Conservation (phyloP, 306 rosid genomes). For the Sechiopsis laciniata region DNA sequence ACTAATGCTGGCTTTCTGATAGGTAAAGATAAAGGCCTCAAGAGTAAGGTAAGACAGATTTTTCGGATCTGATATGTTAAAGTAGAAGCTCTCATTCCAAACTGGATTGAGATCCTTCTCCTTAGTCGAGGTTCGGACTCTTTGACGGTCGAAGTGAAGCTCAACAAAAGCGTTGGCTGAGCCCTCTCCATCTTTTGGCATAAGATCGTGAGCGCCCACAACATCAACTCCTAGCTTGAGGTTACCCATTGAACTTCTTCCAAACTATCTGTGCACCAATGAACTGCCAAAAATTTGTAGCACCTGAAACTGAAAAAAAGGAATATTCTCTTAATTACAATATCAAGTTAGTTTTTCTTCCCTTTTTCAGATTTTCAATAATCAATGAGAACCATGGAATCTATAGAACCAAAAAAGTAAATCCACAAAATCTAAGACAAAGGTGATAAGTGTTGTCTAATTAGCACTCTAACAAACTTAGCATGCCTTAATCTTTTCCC, state of each 20-base stretch:
- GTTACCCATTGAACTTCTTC: slow-evolving; percentile 43
- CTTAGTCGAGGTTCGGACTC: slow-evolving; percentile 57
- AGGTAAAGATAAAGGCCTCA: slow-evolving; percentile 53
- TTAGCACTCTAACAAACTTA: neutral
- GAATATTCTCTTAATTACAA: neutral
- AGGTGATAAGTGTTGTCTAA: neutral
- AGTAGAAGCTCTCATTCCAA: slow-evolving; percentile 83
- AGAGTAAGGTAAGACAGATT: slow-evolving; percentile 46
- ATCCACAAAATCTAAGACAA: slow-evolving; percentile 3
- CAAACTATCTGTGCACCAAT: slow-evolving; percentile 5
- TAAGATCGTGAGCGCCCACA: slow-evolving; percentile 69
- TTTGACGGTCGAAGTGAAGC: slow-evolving; percentile 73
- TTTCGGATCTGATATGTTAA: slow-evolving; percentile 69
- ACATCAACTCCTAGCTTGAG: slow-evolving; percentile 81
- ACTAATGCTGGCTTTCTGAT: slow-evolving; percentile 31
- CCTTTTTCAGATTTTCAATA: too few species aligned
- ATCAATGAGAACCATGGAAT: neutral
- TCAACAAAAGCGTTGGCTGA: slow-evolving; percentile 64
- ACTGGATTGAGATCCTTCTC: slow-evolving; percentile 68
- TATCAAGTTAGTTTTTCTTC: neutral
- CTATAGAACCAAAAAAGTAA: neutral
- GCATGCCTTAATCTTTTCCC: neutral
- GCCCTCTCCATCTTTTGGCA: slow-evolving; percentile 74
- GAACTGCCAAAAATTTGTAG: slow-evolving; percentile 20
- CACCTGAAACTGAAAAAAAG: neutral